phyloP scores from a whole-genome alignment of 2,329 filamentous ascomycete species.

The Graphiopsis chlorocephala region DNA sequence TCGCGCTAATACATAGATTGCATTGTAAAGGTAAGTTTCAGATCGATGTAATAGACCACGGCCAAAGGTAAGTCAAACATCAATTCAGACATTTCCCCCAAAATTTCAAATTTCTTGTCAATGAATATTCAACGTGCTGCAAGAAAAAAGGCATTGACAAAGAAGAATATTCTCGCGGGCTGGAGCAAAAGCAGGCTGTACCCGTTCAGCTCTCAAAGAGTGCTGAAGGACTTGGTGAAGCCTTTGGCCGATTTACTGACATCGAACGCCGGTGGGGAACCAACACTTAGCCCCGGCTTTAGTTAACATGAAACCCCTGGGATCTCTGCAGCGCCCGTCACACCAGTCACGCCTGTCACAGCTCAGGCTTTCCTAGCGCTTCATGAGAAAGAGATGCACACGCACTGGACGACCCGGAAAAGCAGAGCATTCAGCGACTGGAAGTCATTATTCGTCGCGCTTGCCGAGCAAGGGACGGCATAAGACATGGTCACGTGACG shows the following conservation, averaged over 20 bases:
- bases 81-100: background rate
- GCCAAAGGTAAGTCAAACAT: background rate
- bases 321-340: constrained; percentile 22
- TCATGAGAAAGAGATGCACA: constrained; percentile 24
- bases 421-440: constrained; percentile 25
- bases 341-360: constrained; percentile 31
- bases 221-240: constrained; percentile 27
- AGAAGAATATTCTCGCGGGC: constrained; percentile 31
- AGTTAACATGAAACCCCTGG: constrained; percentile 7
- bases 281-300: constrained; percentile 17
- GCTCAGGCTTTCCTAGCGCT: constrained; percentile 22
- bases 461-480: no score
- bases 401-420: constrained; percentile 26
- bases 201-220: constrained; percentile 34
- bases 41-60: no score
- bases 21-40: background rate
- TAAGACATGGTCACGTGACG: no score
- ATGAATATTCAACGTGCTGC: constrained; percentile 19
- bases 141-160: constrained; percentile 25
- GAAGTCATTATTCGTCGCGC: no score
- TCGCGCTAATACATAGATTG: background rate
- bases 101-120: background rate
- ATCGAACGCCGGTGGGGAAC: constrained; percentile 15
- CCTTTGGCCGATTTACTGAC: constrained; percentile 15
- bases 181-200: constrained; percentile 27